Percentiles rank a stretch among this genome's conserved stretches.
Conservation (phyloP, 805 yeast genomes). For the Yamadazyma paraphyllophila region DNA sequence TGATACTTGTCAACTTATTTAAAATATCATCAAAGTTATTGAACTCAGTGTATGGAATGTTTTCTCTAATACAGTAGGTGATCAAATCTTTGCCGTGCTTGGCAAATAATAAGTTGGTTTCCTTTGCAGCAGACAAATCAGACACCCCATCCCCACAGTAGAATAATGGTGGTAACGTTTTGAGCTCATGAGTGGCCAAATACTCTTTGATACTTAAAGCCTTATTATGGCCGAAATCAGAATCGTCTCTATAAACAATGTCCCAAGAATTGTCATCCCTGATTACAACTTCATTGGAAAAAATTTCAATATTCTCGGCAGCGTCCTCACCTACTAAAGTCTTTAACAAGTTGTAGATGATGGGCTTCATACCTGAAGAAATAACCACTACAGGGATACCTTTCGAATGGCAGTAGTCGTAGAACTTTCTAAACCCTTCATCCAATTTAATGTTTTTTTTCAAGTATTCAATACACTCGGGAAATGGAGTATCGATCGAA, state of each 20-base stretch:
- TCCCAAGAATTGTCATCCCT: conserved; percentile 63
- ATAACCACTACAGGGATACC: conserved; percentile 84
- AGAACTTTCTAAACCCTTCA: conserved; percentile 84
- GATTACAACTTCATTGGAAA: conserved; percentile 71
- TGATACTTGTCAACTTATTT: conserved; percentile 53
- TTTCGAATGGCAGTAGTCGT: conserved; percentile 70
- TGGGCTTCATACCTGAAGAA: conserved; percentile 91
- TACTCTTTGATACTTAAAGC: conserved; percentile 69
- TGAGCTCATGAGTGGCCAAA: conserved; percentile 29
- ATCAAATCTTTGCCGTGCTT: conserved; percentile 89
- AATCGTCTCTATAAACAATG: conserved; percentile 79
- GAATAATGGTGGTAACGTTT: conserved; percentile 59
- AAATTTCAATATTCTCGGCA: conserved; percentile 67
- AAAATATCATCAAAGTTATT: conserved; percentile 73
- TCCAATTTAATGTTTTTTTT: conserved; percentile 70
- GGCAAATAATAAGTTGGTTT: conserved; percentile 90
- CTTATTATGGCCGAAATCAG: conserved; percentile 94
- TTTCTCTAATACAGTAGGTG: conserved; percentile 75
- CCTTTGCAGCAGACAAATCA: conserved; percentile 92
- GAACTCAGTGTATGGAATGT: conserved; percentile 83
- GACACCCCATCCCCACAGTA: conserved; percentile 98
- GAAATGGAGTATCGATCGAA: conserved; percentile 72
- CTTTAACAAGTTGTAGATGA: conserved; percentile 73
- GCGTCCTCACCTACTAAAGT: conserved; percentile 78
- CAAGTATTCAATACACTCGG: conserved; percentile 73